Percentiles rank a stretch among this genome's conserved stretches.
Evolutionary conservation across 441 rosid species (phyloP).

Genomic region (Macaranga tanarius): DNA sequence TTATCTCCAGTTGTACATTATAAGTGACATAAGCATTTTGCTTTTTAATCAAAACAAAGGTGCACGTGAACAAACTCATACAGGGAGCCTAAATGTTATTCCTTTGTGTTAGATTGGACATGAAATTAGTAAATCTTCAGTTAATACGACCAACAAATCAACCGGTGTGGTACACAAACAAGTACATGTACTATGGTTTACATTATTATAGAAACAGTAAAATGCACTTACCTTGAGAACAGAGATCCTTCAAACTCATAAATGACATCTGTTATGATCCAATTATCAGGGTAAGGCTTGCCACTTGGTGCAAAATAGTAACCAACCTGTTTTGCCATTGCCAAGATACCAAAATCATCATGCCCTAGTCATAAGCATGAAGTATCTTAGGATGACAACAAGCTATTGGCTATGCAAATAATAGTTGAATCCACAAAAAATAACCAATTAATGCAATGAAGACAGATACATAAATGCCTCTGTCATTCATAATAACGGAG

Average conservation of each 20-base stretch:
- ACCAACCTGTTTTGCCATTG: conserved; percentile 66
- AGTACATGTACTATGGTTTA: not conserved
- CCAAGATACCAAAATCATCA: conserved; percentile 32
- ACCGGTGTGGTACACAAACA: not conserved
- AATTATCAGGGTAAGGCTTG: conserved; percentile 98
- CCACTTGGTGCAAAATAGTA: conserved; percentile 96
- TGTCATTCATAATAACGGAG: conserved; percentile 6
- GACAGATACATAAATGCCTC: not conserved
- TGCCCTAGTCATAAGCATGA: conserved; percentile 27
- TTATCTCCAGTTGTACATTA: not conserved
- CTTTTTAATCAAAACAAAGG: not conserved
- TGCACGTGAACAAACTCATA: not conserved
- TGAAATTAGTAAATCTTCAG: conserved; percentile 1
- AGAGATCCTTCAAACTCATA: conserved; percentile 92
- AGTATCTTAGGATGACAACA: conserved; percentile 20
- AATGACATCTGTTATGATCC: conserved; percentile 93
- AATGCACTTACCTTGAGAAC: conserved; percentile 55
- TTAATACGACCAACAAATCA: not conserved
- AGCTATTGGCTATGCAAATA: conserved; percentile 1
- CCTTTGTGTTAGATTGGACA: not conserved
- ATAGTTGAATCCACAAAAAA: conserved; percentile 7
- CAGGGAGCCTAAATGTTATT: not conserved
- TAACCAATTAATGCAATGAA: conserved; percentile 13
- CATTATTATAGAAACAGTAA: conserved; percentile 8
- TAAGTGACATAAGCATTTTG: not conserved